Base-by-base conservation (phyloP, 2,329 filamentous ascomycete species). In the Alternaria hordeiaustralica region DNA sequence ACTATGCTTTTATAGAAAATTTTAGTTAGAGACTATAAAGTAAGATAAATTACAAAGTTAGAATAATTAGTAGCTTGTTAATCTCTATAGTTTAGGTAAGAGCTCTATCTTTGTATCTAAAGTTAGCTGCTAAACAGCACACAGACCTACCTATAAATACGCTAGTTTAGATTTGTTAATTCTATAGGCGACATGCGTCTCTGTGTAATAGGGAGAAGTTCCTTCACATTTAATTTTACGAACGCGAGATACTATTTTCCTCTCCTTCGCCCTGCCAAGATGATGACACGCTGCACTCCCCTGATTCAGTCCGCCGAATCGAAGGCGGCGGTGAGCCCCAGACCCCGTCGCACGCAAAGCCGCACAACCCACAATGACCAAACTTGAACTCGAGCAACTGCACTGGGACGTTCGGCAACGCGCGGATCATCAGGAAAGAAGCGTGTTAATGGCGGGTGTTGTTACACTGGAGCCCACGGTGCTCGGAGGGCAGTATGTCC, bases 21-120 rank as follows among this genome's bases (percentile, higher is more conserved):
- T 61, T 54, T 5, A 26, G 30, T 53, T 69, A 45, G 61, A 69
- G 28, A 28, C 30, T 49, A 43, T 21, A 21, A 63, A 60, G 47
- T n/a, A 11, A 56, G 28, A 60, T 55, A n/a, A 21, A 13, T 41
- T 20, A 18, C 15, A 53, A 26, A 13, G 23, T 21, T 5, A 58
- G 23, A 43, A 65, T 7, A 11, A 63, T 44, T 69, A 23, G 64
- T 69, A 23, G 66, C 23, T 51, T 10, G 28, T 69, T 21, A 20
- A 67, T 60, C 46, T 69, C 5, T 69, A 63, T 13, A 56, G 28
- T 59, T 59, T 13, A 58, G 53, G 64, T 69, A n/a, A 66, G 25
- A 21, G 45, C 15, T 26, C 9, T 18, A 30, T 41, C 33, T 10
- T 60, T 3, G 6, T 58, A 30, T 23, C 26, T 13, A 53, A n/a